phyloP scores from a whole-genome alignment of 129 eudicot species.

The Apium graveolens region DNA sequence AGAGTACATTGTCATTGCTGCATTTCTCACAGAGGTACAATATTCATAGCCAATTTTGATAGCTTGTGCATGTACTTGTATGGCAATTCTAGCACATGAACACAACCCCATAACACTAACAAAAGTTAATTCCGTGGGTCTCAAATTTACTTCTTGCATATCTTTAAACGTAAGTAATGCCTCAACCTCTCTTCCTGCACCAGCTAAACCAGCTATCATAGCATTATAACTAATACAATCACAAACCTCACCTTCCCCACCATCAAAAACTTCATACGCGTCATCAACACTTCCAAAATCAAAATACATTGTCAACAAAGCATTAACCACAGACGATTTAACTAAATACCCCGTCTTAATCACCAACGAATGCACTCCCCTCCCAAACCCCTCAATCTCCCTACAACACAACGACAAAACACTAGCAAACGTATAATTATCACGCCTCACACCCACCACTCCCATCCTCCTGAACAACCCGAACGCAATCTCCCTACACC shows the following conservation, averaged over 20 bases:
- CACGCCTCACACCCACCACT: conserved; percentile 46
- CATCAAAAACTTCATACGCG: conserved; percentile 55
- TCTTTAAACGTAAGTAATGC: conserved; percentile 45
- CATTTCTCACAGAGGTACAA: conserved; percentile 57
- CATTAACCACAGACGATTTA: conserved; percentile 54
- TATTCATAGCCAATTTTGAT: conserved; percentile 44
- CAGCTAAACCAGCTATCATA: conserved; percentile 63
- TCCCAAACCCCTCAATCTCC: conserved; percentile 47
- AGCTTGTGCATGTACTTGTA: conserved; percentile 55
- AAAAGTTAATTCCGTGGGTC: conserved; percentile 65
- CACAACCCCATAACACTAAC: conserved; percentile 65
- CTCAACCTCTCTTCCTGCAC: conserved; percentile 47
- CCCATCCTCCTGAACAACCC: conserved; percentile 56
- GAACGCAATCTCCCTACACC: conserved; percentile 35
- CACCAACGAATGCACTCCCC: conserved; percentile 51
- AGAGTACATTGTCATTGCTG: conserved; percentile 64
- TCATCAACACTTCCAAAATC: conserved; percentile 29
- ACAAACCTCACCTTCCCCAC: conserved; percentile 20
- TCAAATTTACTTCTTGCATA: conserved; percentile 37
- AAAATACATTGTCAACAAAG: conserved; percentile 74
- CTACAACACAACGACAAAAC: conserved; percentile 58
- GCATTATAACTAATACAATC: conserved; percentile 73
- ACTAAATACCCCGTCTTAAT: conserved; percentile 59
- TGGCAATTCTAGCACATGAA: conserved; percentile 21
- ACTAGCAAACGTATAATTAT: conserved; percentile 75